A percentile compares a stretch with the other conserved stretches of the same genome.
phyloP scores from a whole-genome alignment of 768 basidiomycete genomes.

The Pholiota microspora region DNA sequence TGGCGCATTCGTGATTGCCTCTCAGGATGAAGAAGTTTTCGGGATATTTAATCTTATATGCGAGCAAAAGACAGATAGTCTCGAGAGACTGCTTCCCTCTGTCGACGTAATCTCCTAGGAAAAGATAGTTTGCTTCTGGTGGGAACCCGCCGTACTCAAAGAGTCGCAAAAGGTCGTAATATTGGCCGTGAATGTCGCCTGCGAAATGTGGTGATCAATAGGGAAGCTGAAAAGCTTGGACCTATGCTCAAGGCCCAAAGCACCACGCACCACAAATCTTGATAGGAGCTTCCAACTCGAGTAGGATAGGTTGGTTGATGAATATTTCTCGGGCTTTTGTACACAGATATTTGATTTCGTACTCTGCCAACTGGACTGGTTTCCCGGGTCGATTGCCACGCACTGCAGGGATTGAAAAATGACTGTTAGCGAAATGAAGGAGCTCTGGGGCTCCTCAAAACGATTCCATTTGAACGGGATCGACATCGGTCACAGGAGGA shows the following conservation, averaged over 20 bases:
- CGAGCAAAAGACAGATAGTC: conserved; percentile 98
- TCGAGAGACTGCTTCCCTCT: conserved; percentile 98
- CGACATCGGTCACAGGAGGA: neutral
- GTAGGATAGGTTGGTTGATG: conserved; percentile 96
- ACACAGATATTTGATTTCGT: conserved; percentile 99
- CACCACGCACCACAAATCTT: conserved; percentile 92
- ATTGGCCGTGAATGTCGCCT: conserved; percentile 99
- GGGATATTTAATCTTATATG: conserved; percentile 99
- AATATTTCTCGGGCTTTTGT: conserved; percentile 99
- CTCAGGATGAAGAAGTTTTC: conserved; percentile 99
- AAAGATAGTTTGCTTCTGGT: conserved; percentile 99
- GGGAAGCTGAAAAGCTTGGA: neutral
- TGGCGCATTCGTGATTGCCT: conserved; percentile 99
- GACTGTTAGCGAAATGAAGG: conserved; percentile 22
- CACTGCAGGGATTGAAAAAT: conserved; percentile 41
- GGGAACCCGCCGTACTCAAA: conserved; percentile 99
- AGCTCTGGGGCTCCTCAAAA: conserved; percentile 6
- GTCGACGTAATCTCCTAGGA: conserved; percentile 99
- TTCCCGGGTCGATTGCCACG: conserved; percentile 98
- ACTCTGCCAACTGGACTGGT: conserved; percentile 96
- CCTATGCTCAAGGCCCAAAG: neutral
- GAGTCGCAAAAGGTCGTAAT: conserved; percentile 95
- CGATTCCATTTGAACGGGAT: neutral
- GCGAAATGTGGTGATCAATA: conserved; percentile 20
- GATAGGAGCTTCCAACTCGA: conserved; percentile 98